Base-by-base conservation (phyloP, 345 rosid genomes). In the Trapa bicornis region DNA sequence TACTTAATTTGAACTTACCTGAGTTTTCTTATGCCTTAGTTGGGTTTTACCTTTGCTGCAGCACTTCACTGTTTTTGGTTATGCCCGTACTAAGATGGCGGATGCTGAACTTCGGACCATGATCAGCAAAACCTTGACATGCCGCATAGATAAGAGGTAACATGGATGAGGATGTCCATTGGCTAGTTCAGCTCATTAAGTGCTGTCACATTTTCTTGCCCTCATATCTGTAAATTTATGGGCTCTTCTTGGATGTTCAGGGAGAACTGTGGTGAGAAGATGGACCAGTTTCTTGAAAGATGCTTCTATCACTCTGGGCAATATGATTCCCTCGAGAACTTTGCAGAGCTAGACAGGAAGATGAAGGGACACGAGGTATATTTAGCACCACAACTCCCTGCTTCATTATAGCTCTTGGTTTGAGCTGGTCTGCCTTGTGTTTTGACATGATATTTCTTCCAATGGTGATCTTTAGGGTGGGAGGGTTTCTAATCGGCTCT, bases 231-330 rank as follows among this genome's bases (percentile, higher is more conserved):
- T 29, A n/a, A 22, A n/a, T 57, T 32, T 22, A 22, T 57, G 13
- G 36, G 6, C 11, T 58, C 10, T 33, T 58, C 10, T 54, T 33
- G 60, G 60, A 58, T 58, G 63, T 35, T 61, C 86, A 91, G 99
- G 82, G 97, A 80, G 75, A 94, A 94, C 67, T 94, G 99, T 76
- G 79, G 72, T 71, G 92, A 87, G 78, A 94, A 89, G 82, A 94
- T 94, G 91, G 99, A 94, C 1, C 85, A 89, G 52, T 94, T 94
- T 83, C 99, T 94, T 63, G 72, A 83, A 68, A 86, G 99, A 81
- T 94, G 99, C 80, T 91, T 87, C 85, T 94, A 94, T 75, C 93
- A 91, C 76, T 80, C 99, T 73, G 99, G 99, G 67, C 99, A 94
- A 75, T 94, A 94, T 71, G 95, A 91, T 80, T 91, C 96, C 15